A percentile compares a stretch with the other conserved stretches of the same genome.
Evolutionary conservation across 139 green algal species (phyloP).

Genomic region (Gonium pectorale): DNA sequence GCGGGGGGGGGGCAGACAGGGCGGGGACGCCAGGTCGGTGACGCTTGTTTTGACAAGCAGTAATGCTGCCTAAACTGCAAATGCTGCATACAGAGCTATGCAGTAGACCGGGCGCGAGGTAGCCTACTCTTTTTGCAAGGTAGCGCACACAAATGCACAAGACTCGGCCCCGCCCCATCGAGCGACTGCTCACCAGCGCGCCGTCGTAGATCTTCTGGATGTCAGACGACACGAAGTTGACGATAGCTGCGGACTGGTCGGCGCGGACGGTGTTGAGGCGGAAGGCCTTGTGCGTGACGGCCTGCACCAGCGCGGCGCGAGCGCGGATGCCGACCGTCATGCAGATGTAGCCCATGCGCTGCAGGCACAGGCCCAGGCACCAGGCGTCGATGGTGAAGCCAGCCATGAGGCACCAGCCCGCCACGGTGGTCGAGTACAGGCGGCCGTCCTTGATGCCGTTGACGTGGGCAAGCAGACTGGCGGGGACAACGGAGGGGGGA

Average conservation of each 20-base stretch:
- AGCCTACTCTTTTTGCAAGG: too few species aligned
- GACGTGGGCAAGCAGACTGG: constrained; percentile 35
- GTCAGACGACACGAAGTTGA: constrained; percentile 71
- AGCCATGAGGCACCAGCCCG: constrained; percentile 51
- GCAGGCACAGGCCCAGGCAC: constrained; percentile 57
- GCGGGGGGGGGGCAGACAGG: neutral
- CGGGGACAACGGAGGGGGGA: neutral
- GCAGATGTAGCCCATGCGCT: constrained; percentile 78
- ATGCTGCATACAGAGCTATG: too few species aligned
- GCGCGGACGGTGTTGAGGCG: constrained; percentile 65
- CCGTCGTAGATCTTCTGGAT: constrained; percentile 54
- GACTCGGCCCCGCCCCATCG: too few species aligned
- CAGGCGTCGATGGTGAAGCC: constrained; percentile 59
- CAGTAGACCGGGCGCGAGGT: too few species aligned
- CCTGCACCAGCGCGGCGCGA: constrained; percentile 63
- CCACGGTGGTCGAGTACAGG: constrained; percentile 31
- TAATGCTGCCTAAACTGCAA: too few species aligned
- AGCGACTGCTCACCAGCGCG: constrained; percentile 32
- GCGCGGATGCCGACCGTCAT: constrained; percentile 57
- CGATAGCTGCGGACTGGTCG: constrained; percentile 62
- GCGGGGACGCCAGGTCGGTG: too few species aligned
- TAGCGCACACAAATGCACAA: too few species aligned
- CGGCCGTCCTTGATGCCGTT: constrained; percentile 19
- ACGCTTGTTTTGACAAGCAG: too few species aligned
- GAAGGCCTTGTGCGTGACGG: constrained; percentile 72